Evolutionary conservation across 257 asterid genomes (phyloP), one percentile per base, ranked within the genome.

Genomic region (Jacaranda copaia): DNA sequence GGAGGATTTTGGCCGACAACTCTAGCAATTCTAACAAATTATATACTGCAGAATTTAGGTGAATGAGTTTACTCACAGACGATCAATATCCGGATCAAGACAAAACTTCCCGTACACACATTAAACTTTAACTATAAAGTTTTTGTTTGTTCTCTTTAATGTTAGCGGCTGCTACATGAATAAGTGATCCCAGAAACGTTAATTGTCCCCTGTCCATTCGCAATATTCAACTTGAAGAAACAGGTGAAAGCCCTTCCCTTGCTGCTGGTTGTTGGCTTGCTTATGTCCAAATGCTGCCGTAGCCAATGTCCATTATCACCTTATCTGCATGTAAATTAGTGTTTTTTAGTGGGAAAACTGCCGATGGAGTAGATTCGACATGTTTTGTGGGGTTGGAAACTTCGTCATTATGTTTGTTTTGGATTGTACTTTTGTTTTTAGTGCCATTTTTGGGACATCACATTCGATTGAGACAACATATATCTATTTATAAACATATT

Each of bases 281-380:
- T 60, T 52, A 60, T 77, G 59, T 70, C 65, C 58, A 52, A 69
- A 59, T 60, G 71, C 70, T 69, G 65, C 53, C 76, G 35, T 58
- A 55, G 36, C 55, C 51, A 14, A 10, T 56, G 76, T 67, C 73
- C 81, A 77, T 61, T 70, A n/a, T 36, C 72, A 49, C 66, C 59
- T 36, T 60, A 60, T 69, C 53, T 48, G 13, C 15, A 46, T 14
- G 8, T 60, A 25, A 25, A 25, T 11, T 60, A 60, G 16, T 13
- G 66, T 59, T 77, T 48, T 25, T 25, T 25, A 25, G 61, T 58
- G 3, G 70, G 16, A 16, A 70, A 70, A 61, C 32, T 59, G 72
- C 55, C 76, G 36, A 59, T 70, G 25, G 25, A 67, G 58, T 36
- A 8, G 65, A 20, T 25, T 25, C 67, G 35, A 59, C 38, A 25